Conservation (phyloP, 2,329 filamentous ascomycete species). For the Pestalotiopsis sp. region DNA sequence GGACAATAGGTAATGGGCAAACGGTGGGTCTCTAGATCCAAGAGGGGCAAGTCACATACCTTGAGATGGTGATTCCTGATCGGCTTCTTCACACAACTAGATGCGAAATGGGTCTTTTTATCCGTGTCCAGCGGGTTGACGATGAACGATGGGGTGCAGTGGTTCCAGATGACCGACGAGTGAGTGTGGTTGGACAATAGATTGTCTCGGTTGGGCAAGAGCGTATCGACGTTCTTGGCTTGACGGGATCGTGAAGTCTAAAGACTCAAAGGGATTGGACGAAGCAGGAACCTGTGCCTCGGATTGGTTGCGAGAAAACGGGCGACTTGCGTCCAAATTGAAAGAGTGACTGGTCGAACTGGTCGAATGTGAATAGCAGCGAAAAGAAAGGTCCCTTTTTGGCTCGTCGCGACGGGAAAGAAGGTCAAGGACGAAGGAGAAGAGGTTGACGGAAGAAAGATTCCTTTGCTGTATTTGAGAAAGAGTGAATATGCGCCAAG, state of each 20-base stretch:
- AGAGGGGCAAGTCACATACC: neutral
- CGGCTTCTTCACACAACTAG: neutral
- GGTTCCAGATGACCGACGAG: slow-evolving; percentile 3
- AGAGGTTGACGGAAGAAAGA: neutral
- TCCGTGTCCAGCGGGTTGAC: neutral
- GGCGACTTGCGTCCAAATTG: slow-evolving; percentile 10
- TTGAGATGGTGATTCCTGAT: neutral
- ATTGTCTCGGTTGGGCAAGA: slow-evolving; percentile 14
- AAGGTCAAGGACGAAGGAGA: neutral
- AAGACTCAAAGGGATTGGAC: slow-evolving; percentile 1
- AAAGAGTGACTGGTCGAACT: slow-evolving; percentile 9
- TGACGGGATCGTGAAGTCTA: slow-evolving; percentile 2
- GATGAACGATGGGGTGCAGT: neutral
- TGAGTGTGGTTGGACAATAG: slow-evolving; percentile 18
- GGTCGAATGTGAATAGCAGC: slow-evolving; percentile 1
- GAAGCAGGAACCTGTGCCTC: slow-evolving; percentile 11
- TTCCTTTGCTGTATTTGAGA: slow-evolving; percentile 6
- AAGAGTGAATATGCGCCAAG: slow-evolving; percentile 12
- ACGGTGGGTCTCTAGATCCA: neutral
- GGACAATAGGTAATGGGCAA: neutral
- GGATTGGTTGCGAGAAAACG: neutral
- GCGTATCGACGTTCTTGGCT: neutral
- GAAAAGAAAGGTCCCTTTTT: neutral
- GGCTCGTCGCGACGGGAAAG: neutral
- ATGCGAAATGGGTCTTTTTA: slow-evolving; percentile 1